These are phyloP conservation scores for Artemisia annua DNA, from an alignment of 129 eudicot species.

Conservation along the genomic window DNA sequence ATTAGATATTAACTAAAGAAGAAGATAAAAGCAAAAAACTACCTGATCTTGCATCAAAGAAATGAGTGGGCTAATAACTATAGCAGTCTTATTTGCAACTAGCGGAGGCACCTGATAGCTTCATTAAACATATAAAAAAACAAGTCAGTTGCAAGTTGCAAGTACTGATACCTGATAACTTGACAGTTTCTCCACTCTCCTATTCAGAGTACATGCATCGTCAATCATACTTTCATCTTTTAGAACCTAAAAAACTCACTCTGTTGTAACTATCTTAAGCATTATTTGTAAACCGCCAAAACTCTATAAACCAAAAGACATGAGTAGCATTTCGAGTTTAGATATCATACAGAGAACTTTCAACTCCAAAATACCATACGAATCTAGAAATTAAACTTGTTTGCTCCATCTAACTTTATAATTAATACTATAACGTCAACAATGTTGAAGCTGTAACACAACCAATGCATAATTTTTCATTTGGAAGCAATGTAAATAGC, in stretches of 20 bases:
- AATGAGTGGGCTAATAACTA: slow-evolving; percentile 84
- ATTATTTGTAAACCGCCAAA: no score
- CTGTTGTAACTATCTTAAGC: neutral
- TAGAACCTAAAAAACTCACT: neutral
- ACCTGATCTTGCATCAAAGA: slow-evolving; percentile 99
- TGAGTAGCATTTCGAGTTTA: no score
- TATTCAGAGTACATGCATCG: neutral
- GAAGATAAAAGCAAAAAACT: slow-evolving; percentile 5
- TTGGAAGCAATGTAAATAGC: no score
- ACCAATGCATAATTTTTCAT: no score
- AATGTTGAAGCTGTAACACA: no score
- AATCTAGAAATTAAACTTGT: no score
- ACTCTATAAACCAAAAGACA: no score
- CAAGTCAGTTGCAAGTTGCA: slow-evolving; percentile 15
- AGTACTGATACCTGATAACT: slow-evolving; percentile 7
- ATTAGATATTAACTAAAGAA: neutral
- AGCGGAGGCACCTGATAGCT: slow-evolving; percentile 96
- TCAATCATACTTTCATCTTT: slow-evolving; percentile 16
- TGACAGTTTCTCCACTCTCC: slow-evolving; percentile 11
- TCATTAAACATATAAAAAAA: slow-evolving; percentile 14
- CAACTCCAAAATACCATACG: no score
- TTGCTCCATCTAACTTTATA: no score
- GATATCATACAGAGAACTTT: no score
- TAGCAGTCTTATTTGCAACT: slow-evolving; percentile 66
- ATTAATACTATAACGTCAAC: no score